Evolutionary conservation across 352 stramenopile species (phyloP), one percentile per base, ranked within the genome.

Genomic region (Albugo laibachii): DNA sequence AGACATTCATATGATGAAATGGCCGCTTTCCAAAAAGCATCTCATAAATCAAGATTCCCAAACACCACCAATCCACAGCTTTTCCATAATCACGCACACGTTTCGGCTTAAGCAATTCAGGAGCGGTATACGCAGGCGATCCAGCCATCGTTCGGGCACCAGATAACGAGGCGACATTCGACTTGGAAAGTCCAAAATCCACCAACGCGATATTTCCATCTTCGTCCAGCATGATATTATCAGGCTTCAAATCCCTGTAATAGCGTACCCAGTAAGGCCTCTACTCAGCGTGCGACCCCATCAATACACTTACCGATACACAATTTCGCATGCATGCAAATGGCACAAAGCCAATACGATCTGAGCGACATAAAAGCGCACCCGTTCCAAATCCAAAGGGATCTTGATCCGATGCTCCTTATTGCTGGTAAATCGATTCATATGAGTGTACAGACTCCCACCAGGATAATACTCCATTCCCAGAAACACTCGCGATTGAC

Each of bases 181-280:
- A 89, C 59, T 97, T 97, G 21, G 74, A 87, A 1, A 97, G 57
- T 5, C 91, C 91, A 57, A 97, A 97, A 52, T 97, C 91, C 1
- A 95, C 89, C 11, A 97, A 58, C n/a, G 83, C 80, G 16, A 97
- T 70, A 57, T 97, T 94, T 41, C 86, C 89, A 36, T 92, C 80
- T 10, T 86, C 67, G 57, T 97, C 91, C 40, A 97, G 79, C 62
- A 95, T 92, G 42, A 97, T 83, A 58, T 97, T 97, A 54, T 97
- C 87, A 1, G 92, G 92, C 53, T 97, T 97, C 16, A 97, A 58
- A 49, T 97, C 92, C 45, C 74, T 69, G 15, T 5, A 42, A 45
- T 12, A 15, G 45, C 8, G 37, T 45, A 11, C 11, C 50, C 13
- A 31, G 38, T 12, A 19, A 44, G 0, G 8, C 31, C 4, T 8